phyloP scores from a whole-genome alignment of 164 flowering plant genomes.

The Vitis labrusca region DNA sequence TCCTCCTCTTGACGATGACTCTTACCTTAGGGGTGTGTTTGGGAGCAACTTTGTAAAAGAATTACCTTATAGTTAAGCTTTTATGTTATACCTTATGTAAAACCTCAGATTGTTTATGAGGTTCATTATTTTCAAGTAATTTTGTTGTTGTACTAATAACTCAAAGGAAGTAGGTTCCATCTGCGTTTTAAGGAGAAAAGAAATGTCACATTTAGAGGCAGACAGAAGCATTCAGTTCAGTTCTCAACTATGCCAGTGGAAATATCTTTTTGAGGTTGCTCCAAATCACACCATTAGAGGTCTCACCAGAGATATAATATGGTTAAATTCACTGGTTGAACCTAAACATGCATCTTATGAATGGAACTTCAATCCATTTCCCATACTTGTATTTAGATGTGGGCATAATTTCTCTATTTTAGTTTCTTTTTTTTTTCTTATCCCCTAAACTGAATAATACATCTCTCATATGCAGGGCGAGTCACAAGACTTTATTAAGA shows the following conservation, averaged over 20 bases:
- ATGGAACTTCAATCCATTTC: too few relatives aligned
- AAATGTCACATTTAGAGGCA: background rate
- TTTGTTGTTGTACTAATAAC: background rate
- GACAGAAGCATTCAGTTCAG: too few relatives aligned
- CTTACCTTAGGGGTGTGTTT: background rate
- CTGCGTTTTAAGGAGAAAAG: background rate
- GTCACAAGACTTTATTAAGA: constrained; percentile 85
- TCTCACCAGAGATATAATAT: background rate
- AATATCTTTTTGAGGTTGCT: too few relatives aligned
- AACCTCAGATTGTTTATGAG: background rate
- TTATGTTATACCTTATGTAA: background rate
- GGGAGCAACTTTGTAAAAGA: background rate
- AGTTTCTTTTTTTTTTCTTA: too few relatives aligned
- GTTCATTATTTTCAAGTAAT: background rate
- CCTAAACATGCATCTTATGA: too few relatives aligned
- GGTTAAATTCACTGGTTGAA: too few relatives aligned
- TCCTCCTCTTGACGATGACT: background rate
- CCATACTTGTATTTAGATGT: too few relatives aligned
- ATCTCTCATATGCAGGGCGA: constrained; percentile 63
- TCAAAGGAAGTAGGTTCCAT: background rate
- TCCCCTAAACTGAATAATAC: too few relatives aligned
- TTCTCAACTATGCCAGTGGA: background rate
- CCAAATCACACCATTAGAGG: too few relatives aligned
- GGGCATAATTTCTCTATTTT: too few relatives aligned
- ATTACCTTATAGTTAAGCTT: background rate